Base-by-base conservation (phyloP, 1,284 basidiomycete genomes). In the Cutaneotrichosporon dermatis region DNA sequence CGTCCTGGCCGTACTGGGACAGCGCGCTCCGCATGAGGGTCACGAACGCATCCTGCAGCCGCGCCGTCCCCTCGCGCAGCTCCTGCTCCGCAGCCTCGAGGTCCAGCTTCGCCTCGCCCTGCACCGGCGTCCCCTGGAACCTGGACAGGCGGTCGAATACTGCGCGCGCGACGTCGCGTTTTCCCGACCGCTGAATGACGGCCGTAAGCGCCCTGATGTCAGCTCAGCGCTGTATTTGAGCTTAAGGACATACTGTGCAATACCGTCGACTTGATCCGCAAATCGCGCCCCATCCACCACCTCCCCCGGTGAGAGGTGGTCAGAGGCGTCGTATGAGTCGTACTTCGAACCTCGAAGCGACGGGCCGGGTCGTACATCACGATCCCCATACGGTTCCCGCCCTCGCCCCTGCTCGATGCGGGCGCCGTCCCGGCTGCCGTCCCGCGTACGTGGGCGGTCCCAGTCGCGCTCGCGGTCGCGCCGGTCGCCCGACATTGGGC, bases 11-110 rank as follows among this genome's bases (percentile, higher is more conserved):
- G 25, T 25, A 25, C 25, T 36, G 39, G 8, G 55, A 36, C 6
- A 57, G 36, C n/a, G 48, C 55, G 11, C 41, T 36, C 15, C 35
- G 53, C 42, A 61, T 34, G 6, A 61, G 53, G 3, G 33, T 33
- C 6, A 52, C 42, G 43, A 61, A 55, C 7, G 52, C 16, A 12
- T 45, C 49, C 48, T 52, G 52, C 16, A 61, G 35, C 34, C 15
- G 33, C 5, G 33, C 51, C 6, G 48, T 57, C 9, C 54, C 49
- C 13, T 7, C 34, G 4, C 15, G 11, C 15, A 61, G 43, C 3
- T 16, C 44, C 3, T 25, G 4, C 16, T 61, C 60, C 1, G 60
- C 56, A 1, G 12, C 25, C 6, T 16, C 48, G 5, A 58, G 42
- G 8, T 35, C 34, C 34, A 48, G 36, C 43, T 37, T 36, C 15